Evolutionary conservation across 306 rosid species (phyloP).

Genomic region (Cucurbita argyrosperma): DNA sequence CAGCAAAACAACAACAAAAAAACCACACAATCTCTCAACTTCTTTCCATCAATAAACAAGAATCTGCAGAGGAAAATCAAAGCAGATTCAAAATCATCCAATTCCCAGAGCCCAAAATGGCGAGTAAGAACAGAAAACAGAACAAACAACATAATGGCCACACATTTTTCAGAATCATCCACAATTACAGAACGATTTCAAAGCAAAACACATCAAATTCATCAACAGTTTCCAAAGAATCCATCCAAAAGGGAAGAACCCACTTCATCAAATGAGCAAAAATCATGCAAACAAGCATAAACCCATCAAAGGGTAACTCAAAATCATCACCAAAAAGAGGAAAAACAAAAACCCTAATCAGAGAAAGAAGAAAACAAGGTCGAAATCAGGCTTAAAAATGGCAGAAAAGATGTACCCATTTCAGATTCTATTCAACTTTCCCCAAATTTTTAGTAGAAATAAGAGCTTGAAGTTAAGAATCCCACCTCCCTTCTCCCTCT

Average conservation of each 20-base stretch:
- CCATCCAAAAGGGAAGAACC: constrained; percentile 6
- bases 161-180: neutral
- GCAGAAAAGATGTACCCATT: constrained; percentile 68
- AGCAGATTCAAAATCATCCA: constrained; percentile 1
- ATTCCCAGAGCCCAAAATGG: constrained; percentile 4
- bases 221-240: neutral
- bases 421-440: constrained; percentile 67
- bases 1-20: neutral
- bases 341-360: constrained; percentile 75
- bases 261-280: constrained; percentile 20
- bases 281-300: neutral
- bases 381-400: constrained; percentile 33
- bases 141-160: neutral
- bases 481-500: constrained; percentile 12
- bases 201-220: neutral
- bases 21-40: constrained; percentile 5
- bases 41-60: constrained; percentile 9
- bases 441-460: constrained; percentile 28
- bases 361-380: constrained; percentile 21
- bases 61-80: constrained; percentile 7
- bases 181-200: neutral
- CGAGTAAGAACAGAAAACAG: neutral
- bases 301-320: neutral
- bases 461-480: constrained; percentile 6
- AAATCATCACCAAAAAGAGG: neutral